Evolutionary conservation across 2,329 filamentous ascomycete species (phyloP).

Genomic region (Trichoderma afroharzianum): DNA sequence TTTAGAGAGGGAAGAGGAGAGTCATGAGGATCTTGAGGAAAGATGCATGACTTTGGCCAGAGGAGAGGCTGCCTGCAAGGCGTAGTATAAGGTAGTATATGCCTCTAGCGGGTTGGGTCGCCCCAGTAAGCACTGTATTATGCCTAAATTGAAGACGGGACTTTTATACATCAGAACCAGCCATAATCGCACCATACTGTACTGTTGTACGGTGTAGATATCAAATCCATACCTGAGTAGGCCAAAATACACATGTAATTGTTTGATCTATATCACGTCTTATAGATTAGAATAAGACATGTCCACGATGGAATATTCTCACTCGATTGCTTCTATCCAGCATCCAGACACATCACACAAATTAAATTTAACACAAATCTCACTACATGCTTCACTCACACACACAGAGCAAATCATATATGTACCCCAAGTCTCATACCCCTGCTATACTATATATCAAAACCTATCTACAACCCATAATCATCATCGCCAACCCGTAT

Average conservation of each 20-base stretch:
- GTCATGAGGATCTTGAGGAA: neutral
- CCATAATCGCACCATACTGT: neutral
- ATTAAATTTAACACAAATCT: neutral
- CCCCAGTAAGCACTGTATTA: slow-evolving; percentile 6
- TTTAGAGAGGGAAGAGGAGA: neutral
- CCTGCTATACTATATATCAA: neutral
- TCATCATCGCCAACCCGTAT: neutral
- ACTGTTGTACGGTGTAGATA: neutral
- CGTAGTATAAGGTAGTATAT: neutral
- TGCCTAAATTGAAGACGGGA: neutral
- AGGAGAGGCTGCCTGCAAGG: neutral
- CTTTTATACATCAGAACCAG: neutral
- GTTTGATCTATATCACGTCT: neutral
- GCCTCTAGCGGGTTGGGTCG: slow-evolving; percentile 11
- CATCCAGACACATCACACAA: neutral
- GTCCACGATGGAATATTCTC: neutral
- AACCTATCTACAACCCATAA: slow-evolving; percentile 1
- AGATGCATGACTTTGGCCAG: neutral
- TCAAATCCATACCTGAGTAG: neutral
- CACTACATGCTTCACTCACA: neutral
- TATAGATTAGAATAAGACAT: too few species aligned
- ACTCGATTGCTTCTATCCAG: neutral
- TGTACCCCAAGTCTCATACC: neutral
- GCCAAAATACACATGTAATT: neutral
- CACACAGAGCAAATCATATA: neutral